A percentile compares a stretch with the other conserved stretches of the same genome.
Conservation (phyloP, 257 asterid species). For the Capsicum rhomboideum region DNA sequence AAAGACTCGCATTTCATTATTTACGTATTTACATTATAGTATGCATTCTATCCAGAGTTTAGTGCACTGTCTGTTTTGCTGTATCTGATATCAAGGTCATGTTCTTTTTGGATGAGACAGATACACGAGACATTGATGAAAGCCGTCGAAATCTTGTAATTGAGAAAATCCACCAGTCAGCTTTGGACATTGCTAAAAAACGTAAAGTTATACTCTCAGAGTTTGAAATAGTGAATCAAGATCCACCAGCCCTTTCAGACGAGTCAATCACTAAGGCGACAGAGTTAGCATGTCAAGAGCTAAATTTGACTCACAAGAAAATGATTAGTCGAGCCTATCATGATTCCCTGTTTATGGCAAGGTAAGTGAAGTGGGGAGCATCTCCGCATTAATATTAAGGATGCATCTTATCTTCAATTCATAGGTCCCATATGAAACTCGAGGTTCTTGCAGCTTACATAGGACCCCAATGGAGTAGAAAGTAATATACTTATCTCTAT, state of each 20-base stretch:
- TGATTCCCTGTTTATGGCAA: constrained; percentile 93
- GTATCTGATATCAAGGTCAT: neutral
- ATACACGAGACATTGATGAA: constrained; percentile 87
- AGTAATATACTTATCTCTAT: neutral
- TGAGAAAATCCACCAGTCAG: constrained; percentile 57
- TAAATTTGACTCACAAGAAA: constrained; percentile 70
- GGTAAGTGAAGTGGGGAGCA: constrained; percentile 32
- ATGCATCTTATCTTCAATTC: neutral
- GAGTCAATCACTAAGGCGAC: constrained; percentile 59
- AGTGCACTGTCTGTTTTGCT: neutral
- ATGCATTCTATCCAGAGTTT: neutral
- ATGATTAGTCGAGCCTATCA: constrained; percentile 98
- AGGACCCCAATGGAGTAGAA: neutral
- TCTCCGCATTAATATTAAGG: neutral
- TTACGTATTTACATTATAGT: neutral
- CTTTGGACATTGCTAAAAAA: constrained; percentile 41
- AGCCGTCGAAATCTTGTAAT: constrained; percentile 61
- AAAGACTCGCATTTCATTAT: neutral
- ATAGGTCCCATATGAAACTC: neutral
- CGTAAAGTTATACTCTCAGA: constrained; percentile 65
- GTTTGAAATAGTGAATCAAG: constrained; percentile 78
- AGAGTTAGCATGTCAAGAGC: constrained; percentile 65
- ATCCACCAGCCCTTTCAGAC: constrained; percentile 83
- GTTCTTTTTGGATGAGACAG: constrained; percentile 23
- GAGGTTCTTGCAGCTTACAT: neutral